These are phyloP conservation scores for Nemania sp. DNA, from an alignment of 2,329 filamentous ascomycete genomes.

Conservation along the genomic window DNA sequence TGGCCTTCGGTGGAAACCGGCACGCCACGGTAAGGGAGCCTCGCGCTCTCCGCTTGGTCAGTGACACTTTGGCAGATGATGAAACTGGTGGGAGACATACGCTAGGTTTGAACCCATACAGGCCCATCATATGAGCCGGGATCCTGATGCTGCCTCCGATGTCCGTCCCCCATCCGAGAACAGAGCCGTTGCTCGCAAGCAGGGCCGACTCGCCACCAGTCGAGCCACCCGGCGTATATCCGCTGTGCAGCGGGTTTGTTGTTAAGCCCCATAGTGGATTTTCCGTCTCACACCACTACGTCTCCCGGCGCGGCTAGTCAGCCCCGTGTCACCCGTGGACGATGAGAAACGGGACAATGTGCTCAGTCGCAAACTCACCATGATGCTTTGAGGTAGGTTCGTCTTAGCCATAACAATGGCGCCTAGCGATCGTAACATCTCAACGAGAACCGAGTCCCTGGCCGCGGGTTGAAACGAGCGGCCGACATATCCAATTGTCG, in stretches of 20 bases:
- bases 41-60: constrained; percentile 49
- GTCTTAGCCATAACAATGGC: constrained; percentile 59
- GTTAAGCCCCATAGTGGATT: constrained; percentile 58
- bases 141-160: constrained; percentile 57
- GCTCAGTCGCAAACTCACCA: constrained; percentile 29
- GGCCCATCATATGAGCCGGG: constrained; percentile 51
- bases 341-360: too few relatives aligned
- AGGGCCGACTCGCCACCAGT: constrained; percentile 38
- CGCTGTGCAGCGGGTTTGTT: constrained; percentile 48
- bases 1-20: constrained; percentile 67
- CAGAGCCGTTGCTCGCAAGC: constrained; percentile 36
- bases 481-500: constrained; percentile 62
- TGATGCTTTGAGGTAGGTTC: constrained; percentile 43
- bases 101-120: constrained; percentile 55
- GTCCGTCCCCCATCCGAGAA: constrained; percentile 56
- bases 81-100: constrained; percentile 42
- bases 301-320: background rate
- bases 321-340: background rate
- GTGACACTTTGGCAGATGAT: background rate
- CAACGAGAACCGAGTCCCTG: constrained; percentile 54
- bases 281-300: constrained; percentile 57
- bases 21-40: constrained; percentile 62
- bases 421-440: constrained; percentile 53
- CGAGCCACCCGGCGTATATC: constrained; percentile 51
- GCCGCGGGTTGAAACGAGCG: constrained; percentile 53